These are phyloP conservation scores for Perkinsus chesapeaki DNA, from an alignment of 169 alveolate genomes.

Conservation along the genomic window DNA sequence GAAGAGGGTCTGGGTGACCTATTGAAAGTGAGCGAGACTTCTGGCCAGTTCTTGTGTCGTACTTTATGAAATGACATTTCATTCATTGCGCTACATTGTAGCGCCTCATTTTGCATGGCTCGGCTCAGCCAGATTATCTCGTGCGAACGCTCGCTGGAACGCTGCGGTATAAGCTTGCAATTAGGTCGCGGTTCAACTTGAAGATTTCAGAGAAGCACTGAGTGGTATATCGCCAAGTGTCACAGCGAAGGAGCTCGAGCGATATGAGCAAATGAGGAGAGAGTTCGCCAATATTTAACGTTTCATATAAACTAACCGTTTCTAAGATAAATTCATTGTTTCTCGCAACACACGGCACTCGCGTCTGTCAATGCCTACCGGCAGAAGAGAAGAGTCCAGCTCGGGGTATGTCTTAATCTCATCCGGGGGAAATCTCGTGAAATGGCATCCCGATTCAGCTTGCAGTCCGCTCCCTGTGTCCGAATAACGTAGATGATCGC, in stretches of 20 bases:
- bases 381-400: no score
- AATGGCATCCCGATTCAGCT: no score
- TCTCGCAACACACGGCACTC: no score
- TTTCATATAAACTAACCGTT: background rate
- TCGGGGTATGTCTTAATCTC: no score
- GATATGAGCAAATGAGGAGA: conserved; percentile 13
- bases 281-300: conserved; percentile 2
- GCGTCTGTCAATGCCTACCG: no score
- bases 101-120: no score
- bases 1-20: background rate
- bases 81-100: no score
- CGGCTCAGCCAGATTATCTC: background rate
- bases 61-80: no score
- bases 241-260: conserved; percentile 12
- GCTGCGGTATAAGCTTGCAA: no score
- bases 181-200: background rate
- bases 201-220: conserved; percentile 14
- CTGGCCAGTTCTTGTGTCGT: background rate
- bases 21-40: background rate
- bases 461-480: no score
- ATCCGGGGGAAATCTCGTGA: no score
- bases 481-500: no score
- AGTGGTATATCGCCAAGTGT: conserved; percentile 17
- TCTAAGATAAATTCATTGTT: background rate
- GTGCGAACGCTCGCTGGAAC: background rate